Evolutionary conservation across 2,329 filamentous ascomycete species (phyloP), one percentile per base, ranked within the genome.

Genomic region (Cercospora brassicicola): DNA sequence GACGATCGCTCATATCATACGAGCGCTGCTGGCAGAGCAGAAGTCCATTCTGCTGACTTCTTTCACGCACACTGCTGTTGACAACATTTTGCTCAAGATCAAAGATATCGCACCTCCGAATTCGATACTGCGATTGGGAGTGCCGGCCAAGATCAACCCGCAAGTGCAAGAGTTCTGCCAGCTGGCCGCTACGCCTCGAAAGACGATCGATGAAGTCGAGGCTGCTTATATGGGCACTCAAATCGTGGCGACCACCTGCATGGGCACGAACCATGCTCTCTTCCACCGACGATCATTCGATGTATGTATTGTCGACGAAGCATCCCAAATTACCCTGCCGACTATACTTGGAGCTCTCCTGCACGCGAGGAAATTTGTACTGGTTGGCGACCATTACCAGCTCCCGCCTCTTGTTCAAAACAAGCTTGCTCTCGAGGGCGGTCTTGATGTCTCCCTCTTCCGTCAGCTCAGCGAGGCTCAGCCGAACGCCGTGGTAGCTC

Each of bases 221-320:
- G 86, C 88, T 65, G 90, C 91, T 0, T 98, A 95, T 87, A 91
- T 95, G 77, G 89, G 90, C 59, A 92, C 91, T 2, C 91, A 91
- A 1, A 89, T 99, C 30, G 95, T 99, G 2, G 95, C 94, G 4
- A 97, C 95, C 0, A 98, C 95, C 0, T 99, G 95, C 76, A 86
- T 99, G 28, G 93, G 94, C 2, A 92, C 97, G 77, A 94, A 91
- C 73, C 95, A 99, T 78, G 86, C 90, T 2, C 83, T 99, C 8
- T 98, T 99, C 81, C 90, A 88, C 66, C 91, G 94, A 76, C 90
- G 95, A 4, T 89, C 90, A 0, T 99, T 99, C 73, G 95, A 99
- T 80, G 98, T 97, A 77, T 99, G 95, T 77, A 98, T 99, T 70
- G 94, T 99, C 3, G 95, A 99, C 73, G 95, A 99, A 80, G 95